phyloP scores from a whole-genome alignment of 768 basidiomycete species.

The Termitomyces sp. region DNA sequence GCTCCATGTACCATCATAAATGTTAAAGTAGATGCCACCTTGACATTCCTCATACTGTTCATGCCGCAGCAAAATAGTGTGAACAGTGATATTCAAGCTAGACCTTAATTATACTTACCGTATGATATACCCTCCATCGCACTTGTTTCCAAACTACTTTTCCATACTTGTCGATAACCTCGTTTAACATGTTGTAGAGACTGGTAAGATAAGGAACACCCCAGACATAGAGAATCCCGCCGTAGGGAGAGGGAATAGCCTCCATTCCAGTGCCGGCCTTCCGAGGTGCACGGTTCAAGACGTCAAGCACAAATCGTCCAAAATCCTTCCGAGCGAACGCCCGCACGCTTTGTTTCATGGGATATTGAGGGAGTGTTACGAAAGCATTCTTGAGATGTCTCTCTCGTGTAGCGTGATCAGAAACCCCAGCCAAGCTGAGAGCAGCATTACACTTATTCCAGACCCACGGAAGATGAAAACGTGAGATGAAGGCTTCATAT shows the following conservation, averaged over 20 bases:
- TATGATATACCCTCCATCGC: neutral
- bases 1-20: neutral
- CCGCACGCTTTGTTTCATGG: neutral
- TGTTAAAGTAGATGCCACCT: neutral
- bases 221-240: neutral
- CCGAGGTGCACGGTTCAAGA: neutral
- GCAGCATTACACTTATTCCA: neutral
- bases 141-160: neutral
- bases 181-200: neutral
- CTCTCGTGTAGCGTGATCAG: neutral
- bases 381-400: neutral
- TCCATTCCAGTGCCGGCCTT: neutral
- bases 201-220: neutral
- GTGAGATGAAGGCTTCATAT: neutral
- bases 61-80: neutral
- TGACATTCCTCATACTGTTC: neutral
- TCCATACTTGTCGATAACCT: neutral
- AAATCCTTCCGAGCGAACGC: neutral
- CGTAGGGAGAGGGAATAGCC: neutral
- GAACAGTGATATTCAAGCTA: neutral
- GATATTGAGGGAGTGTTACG: neutral
- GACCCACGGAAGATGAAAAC: neutral
- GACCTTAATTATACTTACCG: neutral
- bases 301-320: neutral
- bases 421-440: neutral